These are phyloP conservation scores for Prototheca wickerhamii DNA, from an alignment of 163 green algal species.

Conservation along the genomic window DNA sequence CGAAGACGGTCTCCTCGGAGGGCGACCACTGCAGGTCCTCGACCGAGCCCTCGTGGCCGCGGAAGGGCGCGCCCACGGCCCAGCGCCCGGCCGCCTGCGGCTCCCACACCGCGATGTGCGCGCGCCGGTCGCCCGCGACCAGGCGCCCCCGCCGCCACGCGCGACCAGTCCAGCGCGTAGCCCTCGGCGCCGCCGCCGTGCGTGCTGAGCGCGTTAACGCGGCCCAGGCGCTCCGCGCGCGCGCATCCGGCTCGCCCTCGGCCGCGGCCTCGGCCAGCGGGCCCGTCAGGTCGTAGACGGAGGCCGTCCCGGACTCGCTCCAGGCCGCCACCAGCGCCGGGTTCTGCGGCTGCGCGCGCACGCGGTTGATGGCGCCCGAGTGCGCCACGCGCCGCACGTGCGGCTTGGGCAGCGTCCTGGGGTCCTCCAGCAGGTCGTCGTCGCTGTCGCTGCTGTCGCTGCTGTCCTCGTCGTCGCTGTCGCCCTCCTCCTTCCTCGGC, in stretches of 20 bases:
- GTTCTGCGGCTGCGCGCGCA: slow-evolving; percentile 78
- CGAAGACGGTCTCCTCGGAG: slow-evolving; percentile 77
- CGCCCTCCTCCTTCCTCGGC: slow-evolving; percentile 12
- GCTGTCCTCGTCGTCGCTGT: slow-evolving; percentile 20
- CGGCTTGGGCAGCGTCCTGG: slow-evolving; percentile 30
- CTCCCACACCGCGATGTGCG: slow-evolving; percentile 84
- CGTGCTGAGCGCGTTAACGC: slow-evolving; percentile 42
- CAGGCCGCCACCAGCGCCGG: slow-evolving; percentile 78
- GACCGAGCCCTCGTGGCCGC: slow-evolving; percentile 74
- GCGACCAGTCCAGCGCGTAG: slow-evolving; percentile 93
- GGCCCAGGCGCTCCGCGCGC: slow-evolving; percentile 12
- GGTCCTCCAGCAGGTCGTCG: background rate
- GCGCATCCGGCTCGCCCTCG: slow-evolving; percentile 24
- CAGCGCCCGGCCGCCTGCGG: slow-evolving; percentile 59
- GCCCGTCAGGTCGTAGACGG: slow-evolving; percentile 57
- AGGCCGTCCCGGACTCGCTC: slow-evolving; percentile 75
- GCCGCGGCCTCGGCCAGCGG: slow-evolving; percentile 51
- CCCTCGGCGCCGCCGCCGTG: slow-evolving; percentile 71
- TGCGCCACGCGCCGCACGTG: slow-evolving; percentile 54
- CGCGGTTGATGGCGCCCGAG: slow-evolving; percentile 77
- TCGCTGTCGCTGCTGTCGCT: slow-evolving; percentile 11
- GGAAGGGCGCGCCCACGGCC: slow-evolving; percentile 35
- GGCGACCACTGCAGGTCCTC: slow-evolving; percentile 96
- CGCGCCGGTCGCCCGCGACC: slow-evolving; percentile 74
- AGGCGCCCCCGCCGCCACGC: slow-evolving; percentile 56